A percentile compares a stretch with the other conserved stretches of the same genome.
Evolutionary conservation across 495 filamentous ascomycete species (phyloP).

Genomic region (Cudoniella acicularis): DNA sequence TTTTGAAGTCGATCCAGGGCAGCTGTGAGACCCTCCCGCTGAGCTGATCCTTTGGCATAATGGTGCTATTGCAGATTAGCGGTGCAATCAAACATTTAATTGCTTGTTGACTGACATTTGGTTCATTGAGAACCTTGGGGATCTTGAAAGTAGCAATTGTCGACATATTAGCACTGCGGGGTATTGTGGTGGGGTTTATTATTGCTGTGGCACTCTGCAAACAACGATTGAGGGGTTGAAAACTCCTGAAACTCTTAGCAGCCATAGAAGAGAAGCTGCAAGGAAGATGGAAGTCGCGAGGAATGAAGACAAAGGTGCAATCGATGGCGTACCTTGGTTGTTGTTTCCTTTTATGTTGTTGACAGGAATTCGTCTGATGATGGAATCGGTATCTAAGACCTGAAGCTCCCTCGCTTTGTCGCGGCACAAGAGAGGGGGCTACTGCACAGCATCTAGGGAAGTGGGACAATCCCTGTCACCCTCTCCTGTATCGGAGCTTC

Average conservation of each 20-base stretch:
- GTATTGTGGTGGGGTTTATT: neutral
- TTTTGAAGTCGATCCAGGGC: slow-evolving; percentile 61
- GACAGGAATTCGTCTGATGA: neutral
- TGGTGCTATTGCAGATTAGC: slow-evolving; percentile 58
- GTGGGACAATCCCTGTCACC: neutral
- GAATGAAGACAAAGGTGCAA: neutral
- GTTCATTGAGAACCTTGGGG: slow-evolving; percentile 85
- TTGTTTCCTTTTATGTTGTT: neutral
- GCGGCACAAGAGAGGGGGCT: slow-evolving; percentile 12
- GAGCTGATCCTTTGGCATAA: slow-evolving; percentile 76
- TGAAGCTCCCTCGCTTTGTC: slow-evolving; percentile 6
- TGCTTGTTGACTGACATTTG: slow-evolving; percentile 63
- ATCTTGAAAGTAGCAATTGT: slow-evolving; percentile 64
- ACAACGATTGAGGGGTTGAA: slow-evolving; percentile 17
- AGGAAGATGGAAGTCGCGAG: neutral
- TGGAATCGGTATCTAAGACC: neutral
- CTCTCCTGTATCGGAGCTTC: slow-evolving; percentile 3
- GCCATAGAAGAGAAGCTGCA: slow-evolving; percentile 16
- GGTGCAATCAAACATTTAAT: too few species aligned
- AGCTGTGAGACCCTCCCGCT: slow-evolving; percentile 68
- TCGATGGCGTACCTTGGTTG: slow-evolving; percentile 8
- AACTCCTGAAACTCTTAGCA: slow-evolving; percentile 19
- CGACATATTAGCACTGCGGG: slow-evolving; percentile 19
- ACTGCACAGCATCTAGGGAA: neutral
- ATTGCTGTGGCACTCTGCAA: too few species aligned